These are phyloP conservation scores for Gaeumannomyces sp. DNA, from an alignment of 2,329 filamentous ascomycete species.

Conservation along the genomic window DNA sequence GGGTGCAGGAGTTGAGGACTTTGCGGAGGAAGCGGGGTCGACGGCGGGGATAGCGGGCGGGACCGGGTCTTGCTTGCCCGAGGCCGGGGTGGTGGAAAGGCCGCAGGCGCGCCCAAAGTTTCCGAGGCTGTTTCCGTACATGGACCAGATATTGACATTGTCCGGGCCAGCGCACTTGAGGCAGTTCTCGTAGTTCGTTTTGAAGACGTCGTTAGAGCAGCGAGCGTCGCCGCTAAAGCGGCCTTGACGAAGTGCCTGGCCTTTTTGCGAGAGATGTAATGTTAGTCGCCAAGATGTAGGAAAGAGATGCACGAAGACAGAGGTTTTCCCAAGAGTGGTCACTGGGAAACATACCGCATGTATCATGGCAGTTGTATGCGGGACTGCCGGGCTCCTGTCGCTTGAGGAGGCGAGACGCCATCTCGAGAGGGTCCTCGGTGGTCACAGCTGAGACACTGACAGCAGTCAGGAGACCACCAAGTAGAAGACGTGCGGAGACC, in stretches of 20 bases:
- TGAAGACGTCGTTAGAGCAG: constrained; percentile 31
- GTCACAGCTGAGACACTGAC: constrained; percentile 11
- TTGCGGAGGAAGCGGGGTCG: constrained; percentile 21
- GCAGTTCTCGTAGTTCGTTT: constrained; percentile 32
- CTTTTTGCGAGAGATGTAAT: constrained; percentile 12
- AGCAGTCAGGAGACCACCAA: constrained; percentile 11
- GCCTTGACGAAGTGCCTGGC: constrained; percentile 29
- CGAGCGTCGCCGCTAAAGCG: constrained; percentile 21
- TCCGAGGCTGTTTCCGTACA: constrained; percentile 29
- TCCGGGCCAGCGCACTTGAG: constrained; percentile 32
- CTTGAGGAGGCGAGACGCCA: constrained; percentile 12
- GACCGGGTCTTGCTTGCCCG: constrained; percentile 17
- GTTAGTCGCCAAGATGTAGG: not conserved
- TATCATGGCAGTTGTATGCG: constrained; percentile 37
- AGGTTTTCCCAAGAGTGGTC: not conserved
- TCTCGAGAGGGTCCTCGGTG: not conserved
- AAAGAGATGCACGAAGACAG: not conserved
- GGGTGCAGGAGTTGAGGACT: not conserved
- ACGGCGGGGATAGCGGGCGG: constrained; percentile 15
- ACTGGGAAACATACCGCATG: constrained; percentile 30
- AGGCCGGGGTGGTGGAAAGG: constrained; percentile 18
- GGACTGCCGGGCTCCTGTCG: constrained; percentile 33
- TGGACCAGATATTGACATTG: constrained; percentile 35
- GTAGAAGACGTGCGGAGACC: constrained; percentile 13
- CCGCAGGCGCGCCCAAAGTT: constrained; percentile 23